phyloP scores from a whole-genome alignment of 2,329 filamentous ascomycete genomes.

The Verticillium klebahnii region DNA sequence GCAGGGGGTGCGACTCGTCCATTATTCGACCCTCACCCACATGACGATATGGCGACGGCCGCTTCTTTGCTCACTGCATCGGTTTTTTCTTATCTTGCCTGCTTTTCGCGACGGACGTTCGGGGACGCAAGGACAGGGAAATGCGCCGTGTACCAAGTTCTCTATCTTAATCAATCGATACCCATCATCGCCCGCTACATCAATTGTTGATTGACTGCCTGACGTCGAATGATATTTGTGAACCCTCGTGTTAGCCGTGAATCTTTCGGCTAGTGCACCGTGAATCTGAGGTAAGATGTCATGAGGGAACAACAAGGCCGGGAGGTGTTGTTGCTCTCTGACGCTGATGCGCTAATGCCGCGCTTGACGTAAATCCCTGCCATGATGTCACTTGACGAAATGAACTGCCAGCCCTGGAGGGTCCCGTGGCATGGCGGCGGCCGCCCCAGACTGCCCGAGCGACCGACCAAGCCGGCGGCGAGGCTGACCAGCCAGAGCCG shows the following conservation, averaged over 20 bases:
- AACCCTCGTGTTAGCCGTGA: background rate
- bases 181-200: background rate
- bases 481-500: too few species aligned
- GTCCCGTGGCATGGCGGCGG: background rate
- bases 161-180: slow-evolving; percentile 8
- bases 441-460: too few species aligned
- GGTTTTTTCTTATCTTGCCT: background rate
- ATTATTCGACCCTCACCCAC: background rate
- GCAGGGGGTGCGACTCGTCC: background rate
- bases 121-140: background rate
- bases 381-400: background rate
- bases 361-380: background rate
- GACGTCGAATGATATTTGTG: background rate
- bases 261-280: background rate
- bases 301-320: background rate
- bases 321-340: background rate
- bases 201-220: background rate
- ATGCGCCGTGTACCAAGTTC: slow-evolving; percentile 1
- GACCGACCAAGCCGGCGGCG: too few species aligned
- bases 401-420: background rate
- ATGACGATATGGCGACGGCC: background rate
- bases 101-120: slow-evolving; percentile 1
- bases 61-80: background rate
- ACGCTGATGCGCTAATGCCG: background rate
- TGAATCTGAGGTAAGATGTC: background rate